Evolutionary conservation across 768 basidiomycete genomes (phyloP).

Genomic region (Tylopilus sp.): DNA sequence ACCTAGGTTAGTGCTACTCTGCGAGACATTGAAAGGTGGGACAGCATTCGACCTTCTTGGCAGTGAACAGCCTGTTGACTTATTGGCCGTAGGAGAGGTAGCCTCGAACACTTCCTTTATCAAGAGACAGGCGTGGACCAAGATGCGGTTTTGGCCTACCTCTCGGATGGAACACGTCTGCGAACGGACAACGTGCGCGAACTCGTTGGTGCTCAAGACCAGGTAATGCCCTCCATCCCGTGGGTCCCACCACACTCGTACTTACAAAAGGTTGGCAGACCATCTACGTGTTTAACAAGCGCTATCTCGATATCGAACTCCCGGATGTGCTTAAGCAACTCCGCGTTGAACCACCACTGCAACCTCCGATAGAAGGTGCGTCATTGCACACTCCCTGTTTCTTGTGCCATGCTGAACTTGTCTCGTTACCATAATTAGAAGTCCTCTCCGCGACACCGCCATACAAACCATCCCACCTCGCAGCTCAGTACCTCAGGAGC

Average conservation of each 20-base stretch:
- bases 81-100: conserved; percentile 45
- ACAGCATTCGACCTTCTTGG: conserved; percentile 3
- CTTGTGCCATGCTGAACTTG: neutral
- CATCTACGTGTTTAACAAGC: conserved; percentile 83
- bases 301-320: conserved; percentile 67
- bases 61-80: conserved; percentile 8
- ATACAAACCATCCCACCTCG: conserved; percentile 63
- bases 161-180: conserved; percentile 75
- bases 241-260: neutral
- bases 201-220: conserved; percentile 69
- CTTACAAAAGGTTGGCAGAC: conserved; percentile 38
- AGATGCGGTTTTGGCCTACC: conserved; percentile 69
- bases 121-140: conserved; percentile 70
- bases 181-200: conserved; percentile 72
- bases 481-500: conserved; percentile 60
- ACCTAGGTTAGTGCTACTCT: conserved; percentile 57
- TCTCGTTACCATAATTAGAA: conserved; percentile 36
- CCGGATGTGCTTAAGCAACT: conserved; percentile 65
- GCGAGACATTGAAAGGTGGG: conserved; percentile 75
- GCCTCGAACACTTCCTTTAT: conserved; percentile 67
- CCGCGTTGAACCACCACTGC: conserved; percentile 55
- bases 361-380: conserved; percentile 71
- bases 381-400: neutral
- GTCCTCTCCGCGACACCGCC: conserved; percentile 67
- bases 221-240: conserved; percentile 41